A percentile compares a stretch with the other conserved stretches of the same genome.
Evolutionary conservation across 1,284 basidiomycete genomes (phyloP).

Genomic region (Tremellales sp.): DNA sequence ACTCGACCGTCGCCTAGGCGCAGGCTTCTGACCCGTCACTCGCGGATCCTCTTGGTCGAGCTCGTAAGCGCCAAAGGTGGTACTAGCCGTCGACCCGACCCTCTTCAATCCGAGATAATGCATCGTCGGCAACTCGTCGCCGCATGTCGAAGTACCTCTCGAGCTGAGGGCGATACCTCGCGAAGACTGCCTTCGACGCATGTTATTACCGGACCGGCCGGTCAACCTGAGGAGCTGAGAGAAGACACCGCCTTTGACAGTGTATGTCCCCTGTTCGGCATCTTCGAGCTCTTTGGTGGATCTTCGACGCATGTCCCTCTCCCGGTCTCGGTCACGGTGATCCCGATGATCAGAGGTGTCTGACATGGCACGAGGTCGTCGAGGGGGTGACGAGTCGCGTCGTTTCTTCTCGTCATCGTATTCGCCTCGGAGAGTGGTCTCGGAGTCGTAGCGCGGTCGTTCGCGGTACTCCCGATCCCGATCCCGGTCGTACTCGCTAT

Average conservation of each 20-base stretch:
- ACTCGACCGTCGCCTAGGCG: slow-evolving; percentile 17
- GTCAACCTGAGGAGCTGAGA: slow-evolving; percentile 27
- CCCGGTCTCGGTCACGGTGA: background rate
- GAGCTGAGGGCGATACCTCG: slow-evolving; percentile 5
- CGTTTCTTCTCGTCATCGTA: slow-evolving; percentile 1
- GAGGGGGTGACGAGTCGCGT: background rate
- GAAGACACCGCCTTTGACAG: slow-evolving; percentile 31
- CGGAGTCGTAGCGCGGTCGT: slow-evolving; percentile 8
- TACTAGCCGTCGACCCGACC: slow-evolving; percentile 11
- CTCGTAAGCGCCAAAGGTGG: slow-evolving; percentile 19
- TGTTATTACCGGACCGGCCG: slow-evolving; percentile 15
- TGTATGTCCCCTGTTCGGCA: slow-evolving; percentile 13
- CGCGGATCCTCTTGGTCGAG: slow-evolving; percentile 32
- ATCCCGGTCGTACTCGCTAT: too few relatives aligned
- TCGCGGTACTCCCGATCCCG: background rate
- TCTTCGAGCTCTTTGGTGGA: slow-evolving; percentile 28
- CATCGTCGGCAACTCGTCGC: slow-evolving; percentile 25
- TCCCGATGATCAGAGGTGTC: slow-evolving; percentile 11
- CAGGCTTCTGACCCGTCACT: slow-evolving; percentile 27
- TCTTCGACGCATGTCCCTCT: slow-evolving; percentile 20
- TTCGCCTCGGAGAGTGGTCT: slow-evolving; percentile 7
- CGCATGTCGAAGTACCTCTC: slow-evolving; percentile 6
- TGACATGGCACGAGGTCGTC: slow-evolving; percentile 13
- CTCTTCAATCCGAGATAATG: slow-evolving; percentile 21
- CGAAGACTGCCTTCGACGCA: slow-evolving; percentile 15